phyloP scores from a whole-genome alignment of 345 rosid species.

The Gossypium ekmanianum region DNA sequence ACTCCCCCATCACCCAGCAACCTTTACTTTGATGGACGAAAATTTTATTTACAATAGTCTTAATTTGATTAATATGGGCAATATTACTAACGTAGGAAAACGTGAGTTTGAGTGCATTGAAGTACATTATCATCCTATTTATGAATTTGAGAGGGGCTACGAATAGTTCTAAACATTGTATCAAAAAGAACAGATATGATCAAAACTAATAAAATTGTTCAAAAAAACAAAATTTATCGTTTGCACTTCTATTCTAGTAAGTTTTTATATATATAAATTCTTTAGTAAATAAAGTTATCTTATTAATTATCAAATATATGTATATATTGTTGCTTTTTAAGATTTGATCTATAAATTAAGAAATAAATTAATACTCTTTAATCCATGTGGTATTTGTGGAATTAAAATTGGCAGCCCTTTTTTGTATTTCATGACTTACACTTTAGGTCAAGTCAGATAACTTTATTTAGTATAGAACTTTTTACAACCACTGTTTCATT shows the following conservation, averaged over 20 bases:
- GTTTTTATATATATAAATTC: too few species aligned
- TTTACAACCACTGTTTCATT: not conserved
- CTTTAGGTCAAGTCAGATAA: not conserved
- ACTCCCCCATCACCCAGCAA: not conserved
- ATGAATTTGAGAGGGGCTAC: rapidly evolving
- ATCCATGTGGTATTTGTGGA: not conserved
- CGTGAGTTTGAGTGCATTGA: rapidly evolving
- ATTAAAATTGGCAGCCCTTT: not conserved
- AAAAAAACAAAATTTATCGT: not conserved
- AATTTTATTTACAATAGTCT: too few species aligned
- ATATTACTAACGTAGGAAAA: rapidly evolving
- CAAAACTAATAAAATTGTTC: too few species aligned
- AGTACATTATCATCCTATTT: too few species aligned
- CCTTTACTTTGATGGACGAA: not conserved
- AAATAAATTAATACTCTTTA: not conserved
- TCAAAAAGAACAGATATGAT: too few species aligned
- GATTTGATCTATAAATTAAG: constrained; percentile 8
- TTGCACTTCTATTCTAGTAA: not conserved
- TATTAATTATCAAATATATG: not conserved
- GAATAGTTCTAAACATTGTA: rapidly evolving
- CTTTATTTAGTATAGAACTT: not conserved
- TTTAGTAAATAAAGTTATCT: not conserved
- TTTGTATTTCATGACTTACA: not conserved
- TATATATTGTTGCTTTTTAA: not conserved
- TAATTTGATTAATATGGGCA: too few species aligned